Percentiles rank a stretch among this genome's conserved stretches.
Evolutionary conservation across 2,329 filamentous ascomycete species (phyloP).

Genomic region (Leptographium procerum): DNA sequence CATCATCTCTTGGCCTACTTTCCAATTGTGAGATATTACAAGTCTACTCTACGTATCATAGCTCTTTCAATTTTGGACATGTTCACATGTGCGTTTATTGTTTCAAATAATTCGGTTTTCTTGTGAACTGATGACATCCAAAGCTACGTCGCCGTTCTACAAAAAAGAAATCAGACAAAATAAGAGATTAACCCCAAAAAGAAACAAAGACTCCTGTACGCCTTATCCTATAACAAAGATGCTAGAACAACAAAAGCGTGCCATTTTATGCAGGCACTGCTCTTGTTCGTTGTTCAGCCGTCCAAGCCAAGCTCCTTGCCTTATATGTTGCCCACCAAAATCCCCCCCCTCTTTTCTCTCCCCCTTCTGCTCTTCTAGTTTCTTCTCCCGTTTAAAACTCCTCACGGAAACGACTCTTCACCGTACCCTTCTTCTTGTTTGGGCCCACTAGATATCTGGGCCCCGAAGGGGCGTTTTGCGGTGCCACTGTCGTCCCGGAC

Average conservation of each 20-base stretch:
- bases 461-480: not conserved
- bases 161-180: not conserved
- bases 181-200: not conserved
- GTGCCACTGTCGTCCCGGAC: not conserved
- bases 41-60: too few species aligned
- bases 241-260: not conserved
- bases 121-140: not conserved
- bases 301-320: not conserved
- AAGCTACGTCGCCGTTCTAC: not conserved
- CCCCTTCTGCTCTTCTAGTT: not conserved
- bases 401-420: slow-evolving; percentile 2
- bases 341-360: too few species aligned
- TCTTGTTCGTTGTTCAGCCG: not conserved
- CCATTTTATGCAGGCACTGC: not conserved
- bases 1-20: too few species aligned
- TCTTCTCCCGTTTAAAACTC: not conserved
- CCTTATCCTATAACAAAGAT: not conserved
- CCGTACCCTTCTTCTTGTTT: not conserved
- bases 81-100: too few species aligned
- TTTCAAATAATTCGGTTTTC: too few species aligned
- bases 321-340: not conserved
- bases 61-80: too few species aligned
- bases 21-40: not conserved
- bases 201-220: not conserved
- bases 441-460: not conserved